phyloP scores from a whole-genome alignment of 805 yeast species.

The Saccharomycopsis babjevae region DNA sequence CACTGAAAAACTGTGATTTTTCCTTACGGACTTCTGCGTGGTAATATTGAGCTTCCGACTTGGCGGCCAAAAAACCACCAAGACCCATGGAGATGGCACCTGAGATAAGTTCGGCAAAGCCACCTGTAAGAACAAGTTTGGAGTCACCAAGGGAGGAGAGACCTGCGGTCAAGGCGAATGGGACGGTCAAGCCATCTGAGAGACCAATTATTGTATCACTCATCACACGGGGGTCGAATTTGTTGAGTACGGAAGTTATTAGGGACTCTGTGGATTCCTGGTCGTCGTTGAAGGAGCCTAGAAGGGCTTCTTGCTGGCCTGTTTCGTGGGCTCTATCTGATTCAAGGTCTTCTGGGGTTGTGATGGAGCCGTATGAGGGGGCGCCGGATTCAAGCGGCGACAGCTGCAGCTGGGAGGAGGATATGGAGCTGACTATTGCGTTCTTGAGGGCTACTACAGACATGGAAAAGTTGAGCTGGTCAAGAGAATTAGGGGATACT shows the following conservation, averaged over 20 bases:
- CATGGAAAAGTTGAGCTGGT: not conserved
- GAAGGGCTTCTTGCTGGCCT: not conserved
- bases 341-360: not conserved
- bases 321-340: not conserved
- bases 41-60: constrained; percentile 72
- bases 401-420: not conserved
- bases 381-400: not conserved
- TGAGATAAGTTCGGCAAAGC: constrained; percentile 91
- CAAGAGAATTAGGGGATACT: no score
- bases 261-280: not conserved
- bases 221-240: constrained; percentile 84
- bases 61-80: constrained; percentile 94
- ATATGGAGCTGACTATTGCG: constrained; percentile 6
- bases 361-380: not conserved
- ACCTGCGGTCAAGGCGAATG: constrained; percentile 98
- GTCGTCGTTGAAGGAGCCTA: not conserved
- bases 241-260: constrained; percentile 32
- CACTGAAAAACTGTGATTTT: constrained; percentile 54
- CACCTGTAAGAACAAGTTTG: constrained; percentile 90
- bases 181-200: constrained; percentile 93
- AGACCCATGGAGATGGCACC: constrained; percentile 98
- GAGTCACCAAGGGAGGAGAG: constrained; percentile 83
- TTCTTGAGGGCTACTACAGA: constrained; percentile 15
- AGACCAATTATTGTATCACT: constrained; percentile 89
- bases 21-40: constrained; percentile 62